Conservation (phyloP, 495 filamentous ascomycete species). For the Aspergillus cristatus region DNA sequence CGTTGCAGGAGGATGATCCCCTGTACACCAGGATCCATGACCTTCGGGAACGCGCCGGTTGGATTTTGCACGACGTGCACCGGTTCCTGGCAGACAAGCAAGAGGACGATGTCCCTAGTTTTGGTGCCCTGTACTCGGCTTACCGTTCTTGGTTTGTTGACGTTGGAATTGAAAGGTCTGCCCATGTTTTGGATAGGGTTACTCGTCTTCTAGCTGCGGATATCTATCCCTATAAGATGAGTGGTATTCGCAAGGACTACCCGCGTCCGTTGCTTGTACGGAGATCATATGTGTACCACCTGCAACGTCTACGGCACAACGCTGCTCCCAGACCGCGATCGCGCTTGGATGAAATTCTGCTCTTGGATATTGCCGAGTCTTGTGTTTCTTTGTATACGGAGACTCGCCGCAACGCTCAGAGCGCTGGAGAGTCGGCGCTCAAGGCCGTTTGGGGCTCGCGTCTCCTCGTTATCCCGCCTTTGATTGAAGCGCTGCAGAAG, state of each 20-base stretch:
- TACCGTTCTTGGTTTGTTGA: constrained; percentile 97
- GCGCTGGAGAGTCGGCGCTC: constrained; percentile 85
- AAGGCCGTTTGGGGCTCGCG: constrained; percentile 82
- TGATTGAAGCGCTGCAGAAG: constrained; percentile 68
- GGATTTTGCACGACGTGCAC: constrained; percentile 73
- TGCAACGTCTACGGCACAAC: constrained; percentile 89
- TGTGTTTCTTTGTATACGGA: constrained; percentile 93
- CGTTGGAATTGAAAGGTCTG: constrained; percentile 90
- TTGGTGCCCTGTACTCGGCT: constrained; percentile 82
- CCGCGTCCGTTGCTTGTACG: constrained; percentile 81
- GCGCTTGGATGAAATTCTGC: constrained; percentile 69
- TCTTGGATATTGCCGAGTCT: constrained; percentile 83
- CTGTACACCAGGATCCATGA: constrained; percentile 69
- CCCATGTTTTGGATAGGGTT: constrained; percentile 84
- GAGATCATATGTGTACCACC: constrained; percentile 86
- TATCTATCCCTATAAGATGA: constrained; percentile 86
- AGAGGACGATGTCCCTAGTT: constrained; percentile 92
- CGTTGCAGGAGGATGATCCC: constrained; percentile 51
- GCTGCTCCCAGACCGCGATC: constrained; percentile 76
- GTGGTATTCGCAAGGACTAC: constrained; percentile 83
- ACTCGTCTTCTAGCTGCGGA: constrained; percentile 74
- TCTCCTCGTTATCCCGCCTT: constrained; percentile 76
- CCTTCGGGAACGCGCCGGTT: constrained; percentile 70
- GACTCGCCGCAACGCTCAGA: constrained; percentile 85
- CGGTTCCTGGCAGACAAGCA: constrained; percentile 73